Percentiles rank a stretch among this genome's conserved stretches.
Evolutionary conservation across 345 rosid genomes (phyloP).

Genomic region (Euclidium syriacum): DNA sequence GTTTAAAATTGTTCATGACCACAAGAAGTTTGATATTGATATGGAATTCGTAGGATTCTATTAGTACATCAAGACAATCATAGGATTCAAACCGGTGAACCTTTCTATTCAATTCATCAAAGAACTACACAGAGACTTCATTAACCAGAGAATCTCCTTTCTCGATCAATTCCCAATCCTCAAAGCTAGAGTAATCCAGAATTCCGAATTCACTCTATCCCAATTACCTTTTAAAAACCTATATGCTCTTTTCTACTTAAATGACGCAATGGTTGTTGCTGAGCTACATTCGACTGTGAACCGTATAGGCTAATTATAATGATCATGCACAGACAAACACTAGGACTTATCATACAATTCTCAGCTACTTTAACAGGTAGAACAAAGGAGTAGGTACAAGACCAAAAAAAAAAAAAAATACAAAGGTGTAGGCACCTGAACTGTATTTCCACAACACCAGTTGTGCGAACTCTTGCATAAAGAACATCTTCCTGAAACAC

Average conservation of each 20-base stretch:
- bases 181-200: no score
- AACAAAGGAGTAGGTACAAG: no score
- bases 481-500: conserved; percentile 83
- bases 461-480: conserved; percentile 93
- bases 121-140: neutral
- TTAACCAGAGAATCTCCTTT: neutral
- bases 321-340: neutral
- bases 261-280: neutral
- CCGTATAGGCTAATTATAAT: neutral
- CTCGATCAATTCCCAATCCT: neutral
- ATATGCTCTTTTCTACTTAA: neutral
- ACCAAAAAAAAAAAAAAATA: no score
- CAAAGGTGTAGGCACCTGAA: conserved; percentile 65
- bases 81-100: neutral
- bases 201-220: no score
- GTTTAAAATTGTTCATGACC: neutral
- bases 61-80: neutral
- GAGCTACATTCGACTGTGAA: neutral
- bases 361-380: no score
- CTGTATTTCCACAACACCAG: conserved; percentile 97
- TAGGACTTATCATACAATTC: neutral
- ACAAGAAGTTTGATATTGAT: neutral
- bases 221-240: neutral
- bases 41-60: neutral
- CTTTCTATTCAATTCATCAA: neutral